Base-by-base conservation (phyloP, 2,329 filamentous ascomycete genomes). In the Stenocarpella maydis region DNA sequence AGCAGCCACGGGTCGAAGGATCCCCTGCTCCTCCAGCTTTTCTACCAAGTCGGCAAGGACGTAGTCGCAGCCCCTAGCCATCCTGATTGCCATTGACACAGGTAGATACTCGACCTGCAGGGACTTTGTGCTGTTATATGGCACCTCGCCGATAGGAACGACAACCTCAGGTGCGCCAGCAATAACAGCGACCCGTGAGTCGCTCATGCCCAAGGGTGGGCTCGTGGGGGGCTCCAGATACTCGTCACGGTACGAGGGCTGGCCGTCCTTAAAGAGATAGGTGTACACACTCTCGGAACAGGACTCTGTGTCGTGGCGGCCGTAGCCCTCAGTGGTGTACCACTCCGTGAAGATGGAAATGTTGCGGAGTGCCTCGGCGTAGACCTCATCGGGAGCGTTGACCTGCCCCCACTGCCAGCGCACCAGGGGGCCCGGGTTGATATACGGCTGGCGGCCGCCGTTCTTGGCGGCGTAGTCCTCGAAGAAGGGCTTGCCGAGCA, bases 401-500 rank as follows among this genome's bases (percentile, higher is more conserved):
- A 17, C 19, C 45, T 70, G 65, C 2, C 50, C 49, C 65, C 65
- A 67, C 21, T 26, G 12, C 65, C 65, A 67, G 21, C 65, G 65
- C 0, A 24, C 8, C n/a, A 67, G 39, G 3, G 65, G 65, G 0
- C 65, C 65, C 19, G 65, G 65, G 52, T 67, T 67, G 65, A 67
- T 2, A 17, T 58, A 67, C 4, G 65, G 65, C 17, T 19, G n/a
- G 28, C 58, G 58, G 28, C 58, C 58, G 43, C 4, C 58, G 43
- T 63, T 63, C 70, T 60, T 69, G 75, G 76, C 75, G n/a, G 80
- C 80, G 52, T 81, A 82, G 71, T 81, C 80, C 2, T 69, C 71
- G 70, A 78, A 82, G 65, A 82, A 81, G 4, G 79, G 79, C n/a
- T 80, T 78, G 1, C 80, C 76, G 10, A 82, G 74, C 2, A 82